A percentile compares a stretch with the other conserved stretches of the same genome.
phyloP scores from a whole-genome alignment of 1,284 basidiomycete genomes.

The Psilocybe mexicana region DNA sequence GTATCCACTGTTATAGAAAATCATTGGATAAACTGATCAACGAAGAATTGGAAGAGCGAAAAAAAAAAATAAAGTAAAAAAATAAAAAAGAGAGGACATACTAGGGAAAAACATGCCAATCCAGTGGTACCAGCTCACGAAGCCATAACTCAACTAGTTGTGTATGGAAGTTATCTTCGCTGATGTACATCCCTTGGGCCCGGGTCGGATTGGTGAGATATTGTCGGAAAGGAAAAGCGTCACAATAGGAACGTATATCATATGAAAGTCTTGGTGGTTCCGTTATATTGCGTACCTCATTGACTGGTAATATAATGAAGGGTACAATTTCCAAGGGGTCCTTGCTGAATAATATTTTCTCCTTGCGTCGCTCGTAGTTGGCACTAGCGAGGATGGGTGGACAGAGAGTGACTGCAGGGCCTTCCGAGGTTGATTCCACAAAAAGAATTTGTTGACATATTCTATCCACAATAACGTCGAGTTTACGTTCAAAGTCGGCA shows the following conservation, averaged over 20 bases:
- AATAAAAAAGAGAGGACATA: no score
- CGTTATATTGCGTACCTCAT: not conserved
- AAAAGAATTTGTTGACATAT: not conserved
- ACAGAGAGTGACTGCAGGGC: not conserved
- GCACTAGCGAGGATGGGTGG: not conserved
- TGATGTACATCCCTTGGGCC: not conserved
- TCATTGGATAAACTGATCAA: no score
- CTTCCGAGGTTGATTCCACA: not conserved
- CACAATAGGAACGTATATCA: no score
- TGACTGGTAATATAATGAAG: not conserved
- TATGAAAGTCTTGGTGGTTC: not conserved
- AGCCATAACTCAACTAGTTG: not conserved
- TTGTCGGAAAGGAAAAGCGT: not conserved
- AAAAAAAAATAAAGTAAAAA: no score
- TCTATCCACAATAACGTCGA: not conserved
- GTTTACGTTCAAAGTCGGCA: not conserved
- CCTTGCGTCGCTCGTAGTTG: not conserved
- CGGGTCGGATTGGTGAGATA: not conserved
- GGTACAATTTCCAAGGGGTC: not conserved
- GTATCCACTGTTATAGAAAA: no score
- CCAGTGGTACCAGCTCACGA: not conserved
- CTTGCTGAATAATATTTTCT: no score
- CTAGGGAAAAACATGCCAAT: not conserved
- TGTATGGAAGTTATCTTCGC: not conserved
- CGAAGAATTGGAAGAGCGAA: no score